Percentiles rank a stretch among this genome's conserved stretches.
Evolutionary conservation across 306 rosid genomes (phyloP).

Genomic region (Rosa lucieae): DNA sequence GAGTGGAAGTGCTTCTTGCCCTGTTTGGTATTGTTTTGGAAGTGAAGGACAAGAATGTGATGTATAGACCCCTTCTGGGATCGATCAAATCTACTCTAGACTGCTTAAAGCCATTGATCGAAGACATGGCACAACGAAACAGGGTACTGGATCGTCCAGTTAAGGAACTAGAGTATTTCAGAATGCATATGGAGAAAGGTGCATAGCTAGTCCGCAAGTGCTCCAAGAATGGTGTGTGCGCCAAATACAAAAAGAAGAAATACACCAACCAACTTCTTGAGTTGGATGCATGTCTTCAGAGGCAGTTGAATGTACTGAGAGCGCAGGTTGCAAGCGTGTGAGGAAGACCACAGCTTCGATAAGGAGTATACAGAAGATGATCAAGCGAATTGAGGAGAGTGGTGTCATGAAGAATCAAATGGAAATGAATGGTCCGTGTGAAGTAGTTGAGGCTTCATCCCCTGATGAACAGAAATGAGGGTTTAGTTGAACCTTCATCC

Average conservation of each 20-base stretch:
- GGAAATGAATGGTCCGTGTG: too few species aligned
- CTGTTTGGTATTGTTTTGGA: too few species aligned
- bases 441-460: too few species aligned
- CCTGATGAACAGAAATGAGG: too few species aligned
- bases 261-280: conserved; percentile 26
- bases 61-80: too few species aligned
- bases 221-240: neutral
- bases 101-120: neutral
- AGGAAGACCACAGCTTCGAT: neutral
- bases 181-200: neutral
- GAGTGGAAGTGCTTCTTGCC: too few species aligned
- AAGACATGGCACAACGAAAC: neutral
- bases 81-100: neutral
- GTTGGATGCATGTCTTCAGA: conserved; percentile 10
- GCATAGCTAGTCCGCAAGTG: neutral
- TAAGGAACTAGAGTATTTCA: neutral
- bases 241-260: neutral
- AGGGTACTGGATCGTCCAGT: neutral
- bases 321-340: conserved; percentile 20
- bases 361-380: neutral
- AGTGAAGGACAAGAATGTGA: too few species aligned
- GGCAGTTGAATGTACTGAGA: conserved; percentile 19
- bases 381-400: neutral
- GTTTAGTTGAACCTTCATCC: too few species aligned
- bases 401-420: too few species aligned